These are phyloP conservation scores for Russula sp. DNA, from an alignment of 768 basidiomycete genomes.

Conservation along the genomic window DNA sequence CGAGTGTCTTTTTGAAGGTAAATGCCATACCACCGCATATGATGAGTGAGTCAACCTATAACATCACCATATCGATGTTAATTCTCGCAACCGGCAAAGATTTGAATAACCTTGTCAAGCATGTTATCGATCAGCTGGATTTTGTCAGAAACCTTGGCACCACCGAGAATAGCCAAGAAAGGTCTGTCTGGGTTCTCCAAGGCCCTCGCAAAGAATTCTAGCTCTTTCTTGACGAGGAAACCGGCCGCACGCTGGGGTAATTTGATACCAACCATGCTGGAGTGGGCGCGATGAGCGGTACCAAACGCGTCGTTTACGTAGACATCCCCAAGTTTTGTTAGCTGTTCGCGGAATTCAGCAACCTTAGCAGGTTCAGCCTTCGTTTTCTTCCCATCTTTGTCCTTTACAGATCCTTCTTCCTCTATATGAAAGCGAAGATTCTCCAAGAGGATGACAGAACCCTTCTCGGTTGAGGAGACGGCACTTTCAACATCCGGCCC, in stretches of 20 bases:
- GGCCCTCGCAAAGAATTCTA: constrained; percentile 98
- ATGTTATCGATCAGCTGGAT: constrained; percentile 98
- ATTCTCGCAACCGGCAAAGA: background rate
- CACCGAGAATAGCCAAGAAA: constrained; percentile 97
- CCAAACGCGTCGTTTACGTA: constrained; percentile 99
- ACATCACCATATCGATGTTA: background rate
- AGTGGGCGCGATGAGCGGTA: constrained; percentile 96
- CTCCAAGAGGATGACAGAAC: constrained; percentile 85
- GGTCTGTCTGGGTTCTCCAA: constrained; percentile 90
- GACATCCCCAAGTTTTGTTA: constrained; percentile 90
- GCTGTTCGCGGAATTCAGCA: constrained; percentile 73
- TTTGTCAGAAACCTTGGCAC: constrained; percentile 98
- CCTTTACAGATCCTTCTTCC: constrained; percentile 92
- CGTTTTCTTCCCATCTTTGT: constrained; percentile 88
- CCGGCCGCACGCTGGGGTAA: constrained; percentile 89
- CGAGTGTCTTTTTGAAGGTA: constrained; percentile 94
- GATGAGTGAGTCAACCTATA: constrained; percentile 87
- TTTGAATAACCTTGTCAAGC: constrained; percentile 76
- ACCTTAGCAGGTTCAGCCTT: constrained; percentile 86
- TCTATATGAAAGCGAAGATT: constrained; percentile 98
- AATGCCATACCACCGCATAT: constrained; percentile 99
- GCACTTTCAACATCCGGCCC: constrained; percentile 78
- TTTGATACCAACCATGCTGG: constrained; percentile 96
- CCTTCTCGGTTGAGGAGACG: constrained; percentile 55
- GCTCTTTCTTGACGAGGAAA: constrained; percentile 97